A percentile compares a stretch with the other conserved stretches of the same genome.
Evolutionary conservation across 352 stramenopile genomes (phyloP).

Genomic region (Phytophthora sojae): DNA sequence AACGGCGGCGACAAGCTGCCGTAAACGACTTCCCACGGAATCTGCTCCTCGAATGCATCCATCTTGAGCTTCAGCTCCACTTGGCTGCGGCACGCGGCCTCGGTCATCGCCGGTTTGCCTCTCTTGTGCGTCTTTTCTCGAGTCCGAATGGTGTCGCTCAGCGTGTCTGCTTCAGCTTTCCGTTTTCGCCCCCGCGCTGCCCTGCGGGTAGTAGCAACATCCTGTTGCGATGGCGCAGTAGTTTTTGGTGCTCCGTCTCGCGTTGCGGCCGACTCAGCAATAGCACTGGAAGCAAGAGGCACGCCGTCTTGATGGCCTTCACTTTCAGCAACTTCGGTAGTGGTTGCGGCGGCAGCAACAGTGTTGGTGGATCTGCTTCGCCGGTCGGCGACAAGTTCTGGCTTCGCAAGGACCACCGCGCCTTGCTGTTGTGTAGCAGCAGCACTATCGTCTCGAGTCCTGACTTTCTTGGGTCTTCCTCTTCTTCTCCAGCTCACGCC

Average conservation of each 20-base stretch:
- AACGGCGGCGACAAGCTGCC: conserved; percentile 48
- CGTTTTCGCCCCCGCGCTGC: conserved; percentile 7
- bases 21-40: conserved; percentile 51
- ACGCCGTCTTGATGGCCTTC: neutral
- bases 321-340: neutral
- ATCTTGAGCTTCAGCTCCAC: conserved; percentile 28
- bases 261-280: neutral
- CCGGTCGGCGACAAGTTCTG: neutral
- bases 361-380: neutral
- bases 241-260: neutral
- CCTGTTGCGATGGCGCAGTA: neutral
- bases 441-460: neutral
- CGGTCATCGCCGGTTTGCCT: conserved; percentile 25
- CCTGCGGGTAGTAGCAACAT: neutral
- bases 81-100: conserved; percentile 26
- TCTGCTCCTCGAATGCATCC: conserved; percentile 29
- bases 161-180: neutral
- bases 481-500: neutral
- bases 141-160: neutral
- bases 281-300: neutral
- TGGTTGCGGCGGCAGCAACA: neutral
- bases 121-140: conserved; percentile 20
- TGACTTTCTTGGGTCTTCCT: neutral
- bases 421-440: neutral
- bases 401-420: neutral